Evolutionary conservation across 352 stramenopile genomes (phyloP).

Genomic region (Globisporangium camurandrum): DNA sequence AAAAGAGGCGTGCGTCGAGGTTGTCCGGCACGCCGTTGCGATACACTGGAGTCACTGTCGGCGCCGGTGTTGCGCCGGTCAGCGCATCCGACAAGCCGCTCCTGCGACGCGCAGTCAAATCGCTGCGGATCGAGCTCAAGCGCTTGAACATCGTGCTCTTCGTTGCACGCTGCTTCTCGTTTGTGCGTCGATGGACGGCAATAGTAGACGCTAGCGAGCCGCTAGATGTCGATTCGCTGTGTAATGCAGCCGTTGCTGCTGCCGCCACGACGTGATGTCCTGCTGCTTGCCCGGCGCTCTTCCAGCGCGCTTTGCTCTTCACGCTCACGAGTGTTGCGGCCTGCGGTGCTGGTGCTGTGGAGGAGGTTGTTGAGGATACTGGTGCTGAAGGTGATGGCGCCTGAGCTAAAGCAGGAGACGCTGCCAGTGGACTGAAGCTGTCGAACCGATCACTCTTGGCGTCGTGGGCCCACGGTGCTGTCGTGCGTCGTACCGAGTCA

Average conservation of each 20-base stretch:
- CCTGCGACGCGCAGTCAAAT: constrained; percentile 23
- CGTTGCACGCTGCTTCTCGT: background rate
- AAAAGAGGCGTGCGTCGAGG: constrained; percentile 49
- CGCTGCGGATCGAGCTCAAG: constrained; percentile 27
- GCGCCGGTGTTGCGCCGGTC: constrained; percentile 2
- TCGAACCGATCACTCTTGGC: constrained; percentile 7
- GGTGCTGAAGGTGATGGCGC: background rate
- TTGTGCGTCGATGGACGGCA: too few relatives aligned
- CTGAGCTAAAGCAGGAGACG: too few relatives aligned
- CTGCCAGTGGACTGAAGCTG: background rate
- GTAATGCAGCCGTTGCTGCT: background rate
- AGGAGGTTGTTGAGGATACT: background rate
- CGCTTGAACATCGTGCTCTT: constrained; percentile 20
- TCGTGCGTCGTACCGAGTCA: constrained; percentile 7
- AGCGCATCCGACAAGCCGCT: too few relatives aligned
- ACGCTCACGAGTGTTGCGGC: background rate
- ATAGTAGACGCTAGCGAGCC: too few relatives aligned
- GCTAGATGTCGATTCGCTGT: background rate
- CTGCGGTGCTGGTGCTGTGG: too few relatives aligned
- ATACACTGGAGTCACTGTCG: background rate
- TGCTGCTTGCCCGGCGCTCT: background rate
- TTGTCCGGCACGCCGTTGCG: constrained; percentile 23
- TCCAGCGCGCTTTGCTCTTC: constrained; percentile 12
- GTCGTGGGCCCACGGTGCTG: constrained; percentile 4
- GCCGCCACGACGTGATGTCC: background rate